Evolutionary conservation across 495 filamentous ascomycete genomes (phyloP).

Genomic region (Penicillium manginii): DNA sequence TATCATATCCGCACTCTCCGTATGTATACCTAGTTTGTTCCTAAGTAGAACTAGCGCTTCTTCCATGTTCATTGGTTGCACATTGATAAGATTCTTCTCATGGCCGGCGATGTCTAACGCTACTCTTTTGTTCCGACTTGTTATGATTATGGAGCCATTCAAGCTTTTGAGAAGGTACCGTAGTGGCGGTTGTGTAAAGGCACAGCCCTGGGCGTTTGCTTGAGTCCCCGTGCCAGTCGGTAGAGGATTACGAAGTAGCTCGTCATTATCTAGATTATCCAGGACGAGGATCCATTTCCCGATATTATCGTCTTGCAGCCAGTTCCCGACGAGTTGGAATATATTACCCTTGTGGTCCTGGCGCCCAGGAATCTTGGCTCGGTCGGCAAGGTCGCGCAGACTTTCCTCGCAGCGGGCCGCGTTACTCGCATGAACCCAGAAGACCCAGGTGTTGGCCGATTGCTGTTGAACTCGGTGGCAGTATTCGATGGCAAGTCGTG

Average conservation of each 20-base stretch:
- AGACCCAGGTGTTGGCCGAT: conserved; percentile 6
- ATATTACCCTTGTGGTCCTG: neutral
- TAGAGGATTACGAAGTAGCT: conserved; percentile 26
- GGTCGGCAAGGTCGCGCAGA: conserved; percentile 42
- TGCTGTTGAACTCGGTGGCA: neutral
- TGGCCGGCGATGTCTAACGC: too few species aligned
- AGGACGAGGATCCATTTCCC: conserved; percentile 16
- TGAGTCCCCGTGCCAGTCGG: too few species aligned
- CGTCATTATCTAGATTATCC: conserved; percentile 21
- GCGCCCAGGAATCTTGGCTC: conserved; percentile 28
- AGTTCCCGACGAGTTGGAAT: conserved; percentile 2
- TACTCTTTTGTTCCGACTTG: too few species aligned
- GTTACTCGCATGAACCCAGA: conserved; percentile 42
- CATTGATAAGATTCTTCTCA: too few species aligned
- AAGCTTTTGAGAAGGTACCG: too few species aligned
- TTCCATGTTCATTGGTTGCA: too few species aligned
- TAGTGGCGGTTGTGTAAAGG: too few species aligned
- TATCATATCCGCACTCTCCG: conserved; percentile 13
- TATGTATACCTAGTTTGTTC: too few species aligned
- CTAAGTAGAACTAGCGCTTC: too few species aligned
- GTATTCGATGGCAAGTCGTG: too few species aligned
- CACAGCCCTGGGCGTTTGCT: too few species aligned
- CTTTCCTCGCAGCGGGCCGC: conserved; percentile 41
- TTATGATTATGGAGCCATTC: too few species aligned
- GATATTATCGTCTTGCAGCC: conserved; percentile 38